Percentiles rank a stretch among this genome's conserved stretches.
These are phyloP conservation scores for Penicillium samsonianum DNA, from an alignment of 495 filamentous ascomycete genomes.

Conservation along the genomic window DNA sequence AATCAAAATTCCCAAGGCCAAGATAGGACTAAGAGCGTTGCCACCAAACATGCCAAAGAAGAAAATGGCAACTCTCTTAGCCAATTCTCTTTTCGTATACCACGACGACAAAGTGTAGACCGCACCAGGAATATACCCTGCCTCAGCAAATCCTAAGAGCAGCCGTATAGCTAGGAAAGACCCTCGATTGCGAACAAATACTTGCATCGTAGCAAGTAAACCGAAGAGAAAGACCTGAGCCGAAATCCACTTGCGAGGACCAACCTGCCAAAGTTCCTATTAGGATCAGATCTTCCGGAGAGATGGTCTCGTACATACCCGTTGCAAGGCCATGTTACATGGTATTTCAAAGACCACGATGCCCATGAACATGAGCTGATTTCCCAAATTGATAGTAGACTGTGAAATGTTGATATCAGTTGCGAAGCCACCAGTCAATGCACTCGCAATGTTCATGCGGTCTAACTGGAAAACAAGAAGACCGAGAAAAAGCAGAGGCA, in stretches of 20 bases:
- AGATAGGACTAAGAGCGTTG: conserved; percentile 47
- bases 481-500: conserved; percentile 50
- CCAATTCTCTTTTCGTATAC: conserved; percentile 53
- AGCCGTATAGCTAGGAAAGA: conserved; percentile 47
- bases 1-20: conserved; percentile 47
- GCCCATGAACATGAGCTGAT: conserved; percentile 54
- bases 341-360: conserved; percentile 57
- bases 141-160: conserved; percentile 53
- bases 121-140: conserved; percentile 58
- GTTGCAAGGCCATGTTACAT: conserved; percentile 46
- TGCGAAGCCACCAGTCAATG: conserved; percentile 47
- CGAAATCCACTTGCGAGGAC: conserved; percentile 52
- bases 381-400: conserved; percentile 56
- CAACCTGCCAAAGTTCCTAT: conserved; percentile 36
- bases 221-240: conserved; percentile 55
- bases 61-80: conserved; percentile 50
- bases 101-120: conserved; percentile 57
- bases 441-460: conserved; percentile 48
- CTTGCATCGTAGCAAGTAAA: conserved; percentile 52
- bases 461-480: conserved; percentile 55
- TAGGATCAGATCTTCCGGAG: not conserved
- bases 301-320: conserved; percentile 7
- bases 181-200: conserved; percentile 47
- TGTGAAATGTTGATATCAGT: conserved; percentile 47
- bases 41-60: conserved; percentile 55